phyloP scores from a whole-genome alignment of 345 rosid genomes.

The Geranium rotundifolium region DNA sequence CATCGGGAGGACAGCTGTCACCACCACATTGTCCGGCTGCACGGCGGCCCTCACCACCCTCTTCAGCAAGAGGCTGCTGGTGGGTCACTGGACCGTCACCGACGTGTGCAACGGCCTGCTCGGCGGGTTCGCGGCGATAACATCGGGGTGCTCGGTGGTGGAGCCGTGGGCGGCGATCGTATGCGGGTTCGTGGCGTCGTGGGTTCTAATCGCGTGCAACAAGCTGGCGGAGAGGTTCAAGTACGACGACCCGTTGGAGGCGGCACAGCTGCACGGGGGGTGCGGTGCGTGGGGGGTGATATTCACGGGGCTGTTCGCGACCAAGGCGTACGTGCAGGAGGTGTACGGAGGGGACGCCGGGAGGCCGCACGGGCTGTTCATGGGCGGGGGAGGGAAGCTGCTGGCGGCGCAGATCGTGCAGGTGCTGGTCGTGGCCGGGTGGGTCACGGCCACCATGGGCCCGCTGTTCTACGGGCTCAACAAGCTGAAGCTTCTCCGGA shows the following conservation, averaged over 20 bases:
- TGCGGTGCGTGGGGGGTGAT: conserved; percentile 75
- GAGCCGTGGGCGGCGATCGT: conserved; percentile 83
- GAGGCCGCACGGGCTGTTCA: conserved; percentile 44
- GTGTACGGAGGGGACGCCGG: conserved; percentile 27
- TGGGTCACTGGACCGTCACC: conserved; percentile 65
- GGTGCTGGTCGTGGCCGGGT: conserved; percentile 42
- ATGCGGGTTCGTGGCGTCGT: conserved; percentile 57
- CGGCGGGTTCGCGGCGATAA: conserved; percentile 80
- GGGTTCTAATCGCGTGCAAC: conserved; percentile 53
- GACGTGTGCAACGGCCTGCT: conserved; percentile 74
- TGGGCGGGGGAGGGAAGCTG: conserved; percentile 73
- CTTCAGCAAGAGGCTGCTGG: conserved; percentile 51
- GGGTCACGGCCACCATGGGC: conserved; percentile 74
- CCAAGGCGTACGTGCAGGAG: conserved; percentile 34
- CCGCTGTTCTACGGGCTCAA: conserved; percentile 43
- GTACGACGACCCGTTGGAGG: conserved; percentile 66
- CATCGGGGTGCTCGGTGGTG: conserved; percentile 68
- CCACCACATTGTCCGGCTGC: conserved; percentile 67
- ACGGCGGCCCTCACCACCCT: conserved; percentile 73
- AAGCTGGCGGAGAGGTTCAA: conserved; percentile 35
- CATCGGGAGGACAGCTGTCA: conserved; percentile 66
- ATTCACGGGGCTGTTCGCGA: conserved; percentile 61
- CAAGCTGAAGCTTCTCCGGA: conserved; percentile 42
- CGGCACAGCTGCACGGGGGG: conserved; percentile 71
- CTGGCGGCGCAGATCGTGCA: conserved; percentile 59